phyloP scores from a whole-genome alignment of 139 green algal genomes.

The Auxenochlorella protothecoides region DNA sequence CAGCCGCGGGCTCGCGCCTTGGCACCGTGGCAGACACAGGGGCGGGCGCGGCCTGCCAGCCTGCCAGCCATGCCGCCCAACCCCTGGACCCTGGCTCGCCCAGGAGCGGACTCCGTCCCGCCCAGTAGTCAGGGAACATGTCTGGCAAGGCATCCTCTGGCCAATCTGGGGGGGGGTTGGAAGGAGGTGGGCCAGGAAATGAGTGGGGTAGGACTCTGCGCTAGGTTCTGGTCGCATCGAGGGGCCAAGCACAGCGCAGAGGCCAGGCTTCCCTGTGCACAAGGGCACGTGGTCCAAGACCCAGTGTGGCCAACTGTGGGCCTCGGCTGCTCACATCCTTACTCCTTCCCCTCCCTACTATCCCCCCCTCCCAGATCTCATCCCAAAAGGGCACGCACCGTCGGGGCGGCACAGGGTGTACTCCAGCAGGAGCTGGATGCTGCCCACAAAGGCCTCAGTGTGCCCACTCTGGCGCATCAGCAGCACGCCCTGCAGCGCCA shows the following conservation, averaged over 20 bases:
- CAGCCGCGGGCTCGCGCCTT: neutral
- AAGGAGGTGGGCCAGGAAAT: neutral
- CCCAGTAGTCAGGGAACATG: slow-evolving; percentile 66
- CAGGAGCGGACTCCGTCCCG: slow-evolving; percentile 32
- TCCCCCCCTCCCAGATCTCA: neutral
- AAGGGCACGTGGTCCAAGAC: neutral
- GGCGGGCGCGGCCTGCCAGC: neutral
- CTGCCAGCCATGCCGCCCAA: slow-evolving; percentile 43
- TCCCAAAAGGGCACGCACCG: slow-evolving; percentile 2
- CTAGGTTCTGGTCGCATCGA: slow-evolving; percentile 1
- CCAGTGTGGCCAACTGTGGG: neutral
- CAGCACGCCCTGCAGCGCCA: slow-evolving; percentile 22
- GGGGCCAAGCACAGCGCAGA: neutral
- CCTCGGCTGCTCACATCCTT: slow-evolving; percentile 2
- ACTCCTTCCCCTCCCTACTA: slow-evolving; percentile 4
- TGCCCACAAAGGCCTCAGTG: slow-evolving; percentile 44
- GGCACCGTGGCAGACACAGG: neutral
- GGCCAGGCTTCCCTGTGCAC: neutral
- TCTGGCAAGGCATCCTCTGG: slow-evolving; percentile 11
- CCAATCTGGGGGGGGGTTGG: slow-evolving; percentile 5
- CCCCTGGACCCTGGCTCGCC: slow-evolving; percentile 41
- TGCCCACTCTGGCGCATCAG: slow-evolving; percentile 41
- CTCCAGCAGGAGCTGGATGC: slow-evolving; percentile 54
- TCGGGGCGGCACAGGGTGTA: slow-evolving; percentile 52
- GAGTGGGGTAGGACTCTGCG: neutral